Evolutionary conservation across 495 filamentous ascomycete genomes (phyloP).

Genomic region (Xylaria castorea): DNA sequence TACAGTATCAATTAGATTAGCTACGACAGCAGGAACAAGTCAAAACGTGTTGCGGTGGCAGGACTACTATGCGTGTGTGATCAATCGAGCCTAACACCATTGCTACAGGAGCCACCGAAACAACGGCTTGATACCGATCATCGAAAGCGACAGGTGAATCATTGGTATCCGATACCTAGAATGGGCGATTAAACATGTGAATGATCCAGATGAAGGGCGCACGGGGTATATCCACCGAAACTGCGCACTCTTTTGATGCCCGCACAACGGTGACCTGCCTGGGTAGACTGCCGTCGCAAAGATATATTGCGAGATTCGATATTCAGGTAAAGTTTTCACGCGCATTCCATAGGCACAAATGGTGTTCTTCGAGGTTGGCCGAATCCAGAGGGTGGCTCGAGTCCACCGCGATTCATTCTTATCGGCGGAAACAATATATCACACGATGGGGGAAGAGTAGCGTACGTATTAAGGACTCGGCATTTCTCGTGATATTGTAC

Average conservation of each 20-base stretch:
- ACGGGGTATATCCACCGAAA: background rate
- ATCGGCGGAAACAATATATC: constrained; percentile 2
- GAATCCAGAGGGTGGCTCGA: background rate
- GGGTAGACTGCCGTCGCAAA: background rate
- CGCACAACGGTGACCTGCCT: background rate
- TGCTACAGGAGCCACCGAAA: background rate
- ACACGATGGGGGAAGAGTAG: background rate
- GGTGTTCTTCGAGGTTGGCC: background rate
- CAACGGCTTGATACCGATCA: background rate
- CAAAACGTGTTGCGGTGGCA: background rate
- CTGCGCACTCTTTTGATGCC: background rate
- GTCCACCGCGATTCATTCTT: background rate
- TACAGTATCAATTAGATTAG: background rate
- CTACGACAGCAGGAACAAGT: background rate
- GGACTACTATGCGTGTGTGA: background rate
- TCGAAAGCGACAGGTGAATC: background rate
- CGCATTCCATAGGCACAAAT: background rate
- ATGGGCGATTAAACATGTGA: background rate
- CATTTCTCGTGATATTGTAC: constrained; percentile 24
- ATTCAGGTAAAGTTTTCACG: background rate
- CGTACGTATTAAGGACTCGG: constrained; percentile 23
- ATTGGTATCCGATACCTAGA: background rate
- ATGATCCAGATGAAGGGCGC: background rate
- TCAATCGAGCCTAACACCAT: background rate
- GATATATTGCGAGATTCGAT: background rate